Base-by-base conservation (phyloP, 2,329 filamentous ascomycete species). In the Apiospora koreana region DNA sequence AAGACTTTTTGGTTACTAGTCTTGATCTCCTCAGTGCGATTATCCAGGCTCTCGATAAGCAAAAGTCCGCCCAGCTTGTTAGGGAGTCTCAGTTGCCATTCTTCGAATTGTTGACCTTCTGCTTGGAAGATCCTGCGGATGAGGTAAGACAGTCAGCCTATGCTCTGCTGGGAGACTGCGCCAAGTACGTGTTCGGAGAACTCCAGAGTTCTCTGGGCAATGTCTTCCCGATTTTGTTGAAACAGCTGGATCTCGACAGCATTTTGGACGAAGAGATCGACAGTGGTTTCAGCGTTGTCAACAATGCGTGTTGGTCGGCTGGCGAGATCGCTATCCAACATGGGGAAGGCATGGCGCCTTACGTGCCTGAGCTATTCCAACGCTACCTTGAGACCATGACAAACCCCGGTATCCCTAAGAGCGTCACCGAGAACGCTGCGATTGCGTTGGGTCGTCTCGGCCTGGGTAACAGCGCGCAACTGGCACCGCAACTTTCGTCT, bases 91-190 rank as follows among this genome's bases (percentile, higher is more conserved):
- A 95, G 72, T 93, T 93, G 23, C 90, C 91, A 58, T 94, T 98
- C 83, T 98, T 98, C 77, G 93, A 98, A 79, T 88, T 99, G 45
- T 86, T 99, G 58, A 90, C 91, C 73, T 93, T 96, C 80, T 98
- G 95, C 80, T 94, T 99, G 92, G 92, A 96, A 78, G 95, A 98
- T 79, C 87, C 88, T 1, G 92, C 93, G 76, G 95, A 97, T 76
- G 95, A 98, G 80, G 96, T 98, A 25, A 92, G 95, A 70, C 96
- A 99, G 81, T 99, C 96, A 14, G 94, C 95, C 0, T 99, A 98
- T 77, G 96, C 96, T 12, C 86, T 99, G 23, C 89, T 99, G 18
- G 96, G 96, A 72, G 96, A 99, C 83, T 97, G 94, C 79, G 93
- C 96, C 18, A 97, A 95, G 79, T 97, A 94, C 77, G 92, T 98